Percentiles rank a stretch among this genome's conserved stretches.
Evolutionary conservation across 495 filamentous ascomycete genomes (phyloP).

Genomic region (Hypoxylon subgilvum): DNA sequence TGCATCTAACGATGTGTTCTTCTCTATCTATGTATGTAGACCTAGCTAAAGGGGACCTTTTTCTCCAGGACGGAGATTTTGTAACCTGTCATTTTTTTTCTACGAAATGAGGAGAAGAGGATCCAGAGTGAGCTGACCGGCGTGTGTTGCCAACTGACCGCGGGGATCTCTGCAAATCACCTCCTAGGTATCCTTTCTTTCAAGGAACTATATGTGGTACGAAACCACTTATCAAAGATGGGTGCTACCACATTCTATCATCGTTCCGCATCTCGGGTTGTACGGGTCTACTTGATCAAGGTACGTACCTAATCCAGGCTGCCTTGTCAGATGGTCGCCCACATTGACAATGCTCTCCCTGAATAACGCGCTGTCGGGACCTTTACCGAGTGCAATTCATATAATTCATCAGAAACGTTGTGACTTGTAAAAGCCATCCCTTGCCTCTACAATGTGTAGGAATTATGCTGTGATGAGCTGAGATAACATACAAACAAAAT

Average conservation of each 20-base stretch:
- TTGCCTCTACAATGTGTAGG: too few species aligned
- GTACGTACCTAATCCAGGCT: neutral
- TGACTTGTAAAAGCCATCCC: too few species aligned
- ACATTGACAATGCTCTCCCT: too few species aligned
- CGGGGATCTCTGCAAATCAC: slow-evolving; percentile 31
- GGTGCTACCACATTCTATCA: slow-evolving; percentile 28
- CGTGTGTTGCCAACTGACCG: slow-evolving; percentile 21
- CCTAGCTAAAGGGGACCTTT: slow-evolving; percentile 20
- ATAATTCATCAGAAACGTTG: too few species aligned
- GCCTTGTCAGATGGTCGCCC: too few species aligned
- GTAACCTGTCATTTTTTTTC: slow-evolving; percentile 35
- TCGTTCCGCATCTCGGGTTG: slow-evolving; percentile 22
- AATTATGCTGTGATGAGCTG: too few species aligned
- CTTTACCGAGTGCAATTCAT: too few species aligned
- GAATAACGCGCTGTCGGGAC: too few species aligned
- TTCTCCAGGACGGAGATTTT: slow-evolving; percentile 21
- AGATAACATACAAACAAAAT: neutral
- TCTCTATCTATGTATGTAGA: too few species aligned
- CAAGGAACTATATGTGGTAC: slow-evolving; percentile 36
- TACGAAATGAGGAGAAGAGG: slow-evolving; percentile 26
- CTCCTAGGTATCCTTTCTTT: slow-evolving; percentile 23
- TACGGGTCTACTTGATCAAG: slow-evolving; percentile 30
- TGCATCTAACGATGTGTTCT: slow-evolving; percentile 16
- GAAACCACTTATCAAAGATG: slow-evolving; percentile 30
- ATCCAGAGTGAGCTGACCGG: slow-evolving; percentile 25